Evolutionary conservation across 2,329 filamentous ascomycete genomes (phyloP).

Genomic region (Talaromyces sp.): DNA sequence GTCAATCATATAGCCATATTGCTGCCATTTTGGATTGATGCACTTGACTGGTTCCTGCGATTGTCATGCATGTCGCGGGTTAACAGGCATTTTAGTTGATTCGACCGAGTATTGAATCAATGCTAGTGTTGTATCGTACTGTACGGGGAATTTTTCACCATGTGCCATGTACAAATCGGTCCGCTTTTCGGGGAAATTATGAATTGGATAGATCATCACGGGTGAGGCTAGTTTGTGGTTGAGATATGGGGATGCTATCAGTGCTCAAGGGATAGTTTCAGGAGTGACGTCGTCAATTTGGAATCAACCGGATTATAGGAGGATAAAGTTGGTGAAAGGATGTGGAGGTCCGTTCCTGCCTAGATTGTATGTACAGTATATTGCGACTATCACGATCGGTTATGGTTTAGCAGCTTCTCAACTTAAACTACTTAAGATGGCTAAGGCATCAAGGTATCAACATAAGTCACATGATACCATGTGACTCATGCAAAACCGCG

Average conservation of each 20-base stretch:
- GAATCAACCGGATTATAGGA: background rate
- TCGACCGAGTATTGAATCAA: background rate
- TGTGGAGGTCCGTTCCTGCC: no score
- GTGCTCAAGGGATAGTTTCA: background rate
- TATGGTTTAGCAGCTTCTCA: background rate
- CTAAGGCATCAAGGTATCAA: background rate
- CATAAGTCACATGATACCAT: background rate
- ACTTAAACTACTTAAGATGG: background rate
- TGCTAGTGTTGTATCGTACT: background rate
- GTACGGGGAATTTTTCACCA: background rate
- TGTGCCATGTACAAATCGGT: background rate
- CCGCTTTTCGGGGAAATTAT: conserved; percentile 4
- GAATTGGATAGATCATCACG: background rate
- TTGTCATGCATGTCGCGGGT: background rate
- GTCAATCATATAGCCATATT: background rate
- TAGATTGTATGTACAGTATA: background rate
- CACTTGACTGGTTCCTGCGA: background rate
- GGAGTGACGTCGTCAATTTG: background rate
- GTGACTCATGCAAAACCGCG: conserved; percentile 12
- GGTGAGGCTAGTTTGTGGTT: background rate
- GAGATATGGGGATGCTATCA: background rate
- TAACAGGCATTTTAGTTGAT: background rate
- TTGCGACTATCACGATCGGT: background rate
- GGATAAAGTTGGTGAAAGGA: background rate
- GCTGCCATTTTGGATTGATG: background rate